Base-by-base conservation (phyloP, 768 basidiomycete species). In the Boletellus ananas region DNA sequence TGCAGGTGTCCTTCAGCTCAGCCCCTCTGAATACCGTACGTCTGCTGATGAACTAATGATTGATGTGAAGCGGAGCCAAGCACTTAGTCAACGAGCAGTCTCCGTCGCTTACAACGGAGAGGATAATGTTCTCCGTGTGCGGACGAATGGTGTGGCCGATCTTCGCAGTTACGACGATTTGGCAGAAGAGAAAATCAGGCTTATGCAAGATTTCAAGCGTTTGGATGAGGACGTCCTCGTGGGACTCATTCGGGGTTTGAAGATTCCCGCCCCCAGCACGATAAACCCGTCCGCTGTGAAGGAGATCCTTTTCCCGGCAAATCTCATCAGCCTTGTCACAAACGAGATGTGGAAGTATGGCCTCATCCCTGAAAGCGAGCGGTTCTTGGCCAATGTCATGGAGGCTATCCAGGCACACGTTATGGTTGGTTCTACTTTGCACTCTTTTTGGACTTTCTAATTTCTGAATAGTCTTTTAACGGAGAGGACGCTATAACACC, bases 321-420 rank as follows among this genome's bases (percentile, higher is more conserved):
- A 98, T 68, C 81, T 99, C 52, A 98, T 99, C 70, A 92, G 90
- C 65, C 74, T 98, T 41, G 86, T 96, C 57, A 95, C 94, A n/a
- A 99, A 99, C 69, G 96, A 98, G 71, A 99, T 99, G 96, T 98
- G 96, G 96, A 97, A 96, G 71, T 94, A 95, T 62, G 93, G 94
- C 43, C 81, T 99, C 57, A 97, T 98, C 58, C 79, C 84, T 14
- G 96, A 99, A 70, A 95, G 93, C 72, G 96, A 98, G 70, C 79
- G 94, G 42, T 98, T 99, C 81, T 75, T 99, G 50, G 96, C 96
- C 33, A 98, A 95, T 66, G 90, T 98, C 49, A 98, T 98, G 95
- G 94, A 97, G 69, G 89, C 87, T 3, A 88, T 99, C 51, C 96
- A 99, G 74, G 79, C 86, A 21, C 93, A 98, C 71, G 94, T 98